phyloP scores from a whole-genome alignment of 2,329 filamentous ascomycete species.

The Talaromyces sp. region DNA sequence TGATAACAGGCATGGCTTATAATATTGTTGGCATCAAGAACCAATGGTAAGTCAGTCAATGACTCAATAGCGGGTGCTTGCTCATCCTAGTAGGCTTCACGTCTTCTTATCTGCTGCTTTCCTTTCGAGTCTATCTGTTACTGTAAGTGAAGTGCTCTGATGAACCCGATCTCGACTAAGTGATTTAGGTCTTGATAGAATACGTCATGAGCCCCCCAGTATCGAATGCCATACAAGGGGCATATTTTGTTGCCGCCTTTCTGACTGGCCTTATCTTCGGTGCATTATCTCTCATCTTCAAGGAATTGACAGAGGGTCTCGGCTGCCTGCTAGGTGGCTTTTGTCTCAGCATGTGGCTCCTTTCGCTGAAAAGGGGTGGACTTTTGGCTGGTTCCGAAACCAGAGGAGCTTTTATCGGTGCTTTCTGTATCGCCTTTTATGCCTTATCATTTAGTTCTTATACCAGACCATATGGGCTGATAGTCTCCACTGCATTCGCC shows the following conservation, averaged over 20 bases:
- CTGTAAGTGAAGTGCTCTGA: constrained; percentile 41
- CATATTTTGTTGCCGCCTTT: constrained; percentile 74
- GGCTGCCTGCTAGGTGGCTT: constrained; percentile 85
- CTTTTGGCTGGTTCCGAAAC: constrained; percentile 60
- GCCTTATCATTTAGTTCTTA: constrained; percentile 73
- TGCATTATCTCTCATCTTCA: constrained; percentile 70
- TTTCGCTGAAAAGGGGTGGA: constrained; percentile 72
- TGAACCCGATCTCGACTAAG: not conserved
- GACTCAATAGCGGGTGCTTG: not conserved
- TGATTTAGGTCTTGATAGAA: constrained; percentile 64
- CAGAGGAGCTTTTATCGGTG: constrained; percentile 71
- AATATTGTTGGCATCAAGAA: constrained; percentile 79
- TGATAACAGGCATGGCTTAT: constrained; percentile 68
- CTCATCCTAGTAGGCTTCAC: constrained; percentile 52
- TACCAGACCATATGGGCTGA: constrained; percentile 74
- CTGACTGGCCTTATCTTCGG: constrained; percentile 72
- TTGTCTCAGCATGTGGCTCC: constrained; percentile 83
- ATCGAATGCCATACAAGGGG: constrained; percentile 72
- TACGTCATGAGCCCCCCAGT: constrained; percentile 84
- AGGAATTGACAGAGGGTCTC: constrained; percentile 78
- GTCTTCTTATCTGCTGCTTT: constrained; percentile 77
- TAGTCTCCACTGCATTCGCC: constrained; percentile 71
- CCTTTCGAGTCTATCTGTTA: constrained; percentile 66
- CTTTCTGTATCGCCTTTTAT: constrained; percentile 65
- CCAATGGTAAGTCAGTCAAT: constrained; percentile 48